Evolutionary conservation across 768 basidiomycete genomes (phyloP).

Genomic region (Amanita exitialis): DNA sequence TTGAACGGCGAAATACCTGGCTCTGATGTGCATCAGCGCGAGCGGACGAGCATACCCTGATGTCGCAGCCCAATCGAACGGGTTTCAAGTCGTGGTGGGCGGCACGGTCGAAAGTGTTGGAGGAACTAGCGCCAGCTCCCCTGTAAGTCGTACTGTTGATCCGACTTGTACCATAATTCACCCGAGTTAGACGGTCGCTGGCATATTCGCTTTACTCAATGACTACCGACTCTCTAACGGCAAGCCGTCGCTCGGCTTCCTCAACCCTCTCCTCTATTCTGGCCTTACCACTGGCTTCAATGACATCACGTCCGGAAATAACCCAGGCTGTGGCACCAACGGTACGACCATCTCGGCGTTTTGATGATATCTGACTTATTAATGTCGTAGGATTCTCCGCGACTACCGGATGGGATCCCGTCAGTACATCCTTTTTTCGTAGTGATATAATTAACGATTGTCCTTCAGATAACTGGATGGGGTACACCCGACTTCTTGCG

Average conservation of each 20-base stretch:
- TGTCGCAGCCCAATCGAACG: constrained; percentile 41
- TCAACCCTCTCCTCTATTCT: constrained; percentile 42
- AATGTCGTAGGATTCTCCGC: constrained; percentile 28
- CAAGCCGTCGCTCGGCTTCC: constrained; percentile 44
- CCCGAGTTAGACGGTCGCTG: constrained; percentile 37
- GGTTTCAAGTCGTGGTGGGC: constrained; percentile 50
- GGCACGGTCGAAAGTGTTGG: constrained; percentile 31
- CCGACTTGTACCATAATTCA: background rate
- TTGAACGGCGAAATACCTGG: background rate
- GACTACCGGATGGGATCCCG: constrained; percentile 41
- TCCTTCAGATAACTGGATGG: constrained; percentile 42
- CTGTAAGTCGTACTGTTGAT: constrained; percentile 26
- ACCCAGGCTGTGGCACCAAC: constrained; percentile 51
- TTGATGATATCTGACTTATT: background rate
- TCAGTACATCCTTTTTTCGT: constrained; percentile 16
- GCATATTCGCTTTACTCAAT: constrained; percentile 49
- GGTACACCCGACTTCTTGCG: constrained; percentile 53
- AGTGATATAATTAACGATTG: background rate
- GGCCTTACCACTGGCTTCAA: constrained; percentile 35
- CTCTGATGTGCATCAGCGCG: constrained; percentile 21
- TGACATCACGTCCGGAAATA: constrained; percentile 50
- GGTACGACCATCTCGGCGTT: constrained; percentile 22
- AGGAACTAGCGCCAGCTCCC: constrained; percentile 52
- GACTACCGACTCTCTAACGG: constrained; percentile 41
- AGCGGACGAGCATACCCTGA: constrained; percentile 51